These are phyloP conservation scores for Tetrahymena malaccensis DNA, from an alignment of 73 alveolate genomes.

Conservation along the genomic window DNA sequence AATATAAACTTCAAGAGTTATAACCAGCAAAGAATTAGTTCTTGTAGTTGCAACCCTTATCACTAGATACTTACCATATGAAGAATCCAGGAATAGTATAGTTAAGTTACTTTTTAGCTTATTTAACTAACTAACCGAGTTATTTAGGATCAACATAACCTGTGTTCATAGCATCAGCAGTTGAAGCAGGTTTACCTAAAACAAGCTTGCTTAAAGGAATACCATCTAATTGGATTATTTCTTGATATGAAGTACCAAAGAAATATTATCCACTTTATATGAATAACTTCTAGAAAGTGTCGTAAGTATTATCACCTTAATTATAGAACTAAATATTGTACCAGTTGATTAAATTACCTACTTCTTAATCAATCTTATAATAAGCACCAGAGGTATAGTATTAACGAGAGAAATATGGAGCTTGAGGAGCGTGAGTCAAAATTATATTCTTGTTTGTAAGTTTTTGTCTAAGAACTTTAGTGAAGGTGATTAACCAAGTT, in stretches of 20 bases:
- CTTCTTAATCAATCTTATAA: not conserved
- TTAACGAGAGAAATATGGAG: not conserved
- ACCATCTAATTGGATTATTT: not conserved
- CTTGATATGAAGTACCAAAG: not conserved
- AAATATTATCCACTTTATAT: not conserved
- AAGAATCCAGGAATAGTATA: not conserved
- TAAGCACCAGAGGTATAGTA: not conserved
- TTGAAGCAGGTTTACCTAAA: not conserved
- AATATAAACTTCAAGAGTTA: not conserved
- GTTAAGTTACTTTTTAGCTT: not conserved
- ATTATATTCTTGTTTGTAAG: not conserved
- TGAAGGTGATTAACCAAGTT: not conserved
- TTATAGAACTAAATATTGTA: not conserved
- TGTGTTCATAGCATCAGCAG: not conserved
- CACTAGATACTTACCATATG: not conserved
- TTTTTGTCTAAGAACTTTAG: not conserved
- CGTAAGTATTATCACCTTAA: not conserved
- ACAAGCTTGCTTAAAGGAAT: not conserved
- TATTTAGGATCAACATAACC: not conserved
- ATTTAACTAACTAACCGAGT: not conserved
- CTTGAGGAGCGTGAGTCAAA: not conserved
- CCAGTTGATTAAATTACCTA: not conserved
- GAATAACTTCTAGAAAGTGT: not conserved
- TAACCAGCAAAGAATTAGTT: not conserved
- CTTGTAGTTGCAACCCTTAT: not conserved